Evolutionary conservation across 352 stramenopile genomes (phyloP).

Genomic region (Phytophthora sp.): DNA sequence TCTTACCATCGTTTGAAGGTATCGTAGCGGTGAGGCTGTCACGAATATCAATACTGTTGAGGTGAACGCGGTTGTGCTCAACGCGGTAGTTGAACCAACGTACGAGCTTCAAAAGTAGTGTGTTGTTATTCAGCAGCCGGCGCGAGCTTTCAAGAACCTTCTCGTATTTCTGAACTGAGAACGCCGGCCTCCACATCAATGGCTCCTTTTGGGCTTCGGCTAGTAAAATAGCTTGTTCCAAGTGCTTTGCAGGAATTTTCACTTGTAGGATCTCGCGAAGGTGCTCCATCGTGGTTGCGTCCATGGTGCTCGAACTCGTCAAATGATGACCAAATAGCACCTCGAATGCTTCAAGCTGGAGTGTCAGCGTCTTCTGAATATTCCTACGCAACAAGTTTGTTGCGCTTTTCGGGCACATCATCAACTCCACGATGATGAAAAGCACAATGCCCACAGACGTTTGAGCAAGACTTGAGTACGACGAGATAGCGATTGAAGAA

Average conservation of each 20-base stretch:
- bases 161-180: conserved; percentile 75
- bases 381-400: conserved; percentile 59
- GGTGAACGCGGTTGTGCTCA: conserved; percentile 45
- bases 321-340: conserved; percentile 73
- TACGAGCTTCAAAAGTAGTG: conserved; percentile 75
- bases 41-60: conserved; percentile 57
- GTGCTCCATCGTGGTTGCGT: conserved; percentile 47
- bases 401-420: conserved; percentile 64
- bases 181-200: conserved; percentile 63
- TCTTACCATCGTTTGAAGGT: conserved; percentile 12
- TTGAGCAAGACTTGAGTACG: conserved; percentile 75
- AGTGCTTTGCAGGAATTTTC: conserved; percentile 54
- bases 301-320: conserved; percentile 48
- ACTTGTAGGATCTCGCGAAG: conserved; percentile 61
- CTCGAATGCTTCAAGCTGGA: conserved; percentile 65
- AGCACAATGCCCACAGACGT: conserved; percentile 78
- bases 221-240: conserved; percentile 54
- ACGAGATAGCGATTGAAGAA: conserved; percentile 56
- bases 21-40: conserved; percentile 19
- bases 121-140: conserved; percentile 80
- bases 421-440: conserved; percentile 73
- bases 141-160: conserved; percentile 63
- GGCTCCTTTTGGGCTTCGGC: conserved; percentile 64
- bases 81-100: conserved; percentile 70
- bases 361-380: conserved; percentile 68